Conservation (phyloP, 169 alveolate genomes). For the Plasmodium adleri region DNA sequence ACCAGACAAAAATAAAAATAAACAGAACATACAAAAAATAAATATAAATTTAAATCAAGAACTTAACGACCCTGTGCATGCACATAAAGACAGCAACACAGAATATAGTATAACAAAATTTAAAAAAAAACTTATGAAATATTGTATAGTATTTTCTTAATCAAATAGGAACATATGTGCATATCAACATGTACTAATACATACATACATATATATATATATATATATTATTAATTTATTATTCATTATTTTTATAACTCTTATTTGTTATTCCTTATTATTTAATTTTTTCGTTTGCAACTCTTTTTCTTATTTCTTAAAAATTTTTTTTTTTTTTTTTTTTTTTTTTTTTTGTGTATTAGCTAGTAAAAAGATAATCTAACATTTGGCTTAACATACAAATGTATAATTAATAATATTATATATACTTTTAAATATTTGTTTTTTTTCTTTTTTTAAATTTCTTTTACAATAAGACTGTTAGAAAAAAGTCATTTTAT, state of each 20-base stretch:
- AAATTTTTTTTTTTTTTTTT: background rate
- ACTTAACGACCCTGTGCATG: background rate
- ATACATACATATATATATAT: background rate
- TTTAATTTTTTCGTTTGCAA: background rate
- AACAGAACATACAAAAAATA: background rate
- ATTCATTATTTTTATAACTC: background rate
- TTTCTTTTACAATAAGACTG: too few relatives aligned
- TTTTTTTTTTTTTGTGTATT: background rate
- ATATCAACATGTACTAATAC: background rate
- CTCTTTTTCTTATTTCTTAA: background rate
- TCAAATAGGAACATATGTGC: background rate
- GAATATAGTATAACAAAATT: constrained; percentile 63
- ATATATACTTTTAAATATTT: too few relatives aligned
- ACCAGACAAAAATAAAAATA: constrained; percentile 1
- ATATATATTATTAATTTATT: background rate
- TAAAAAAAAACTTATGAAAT: constrained; percentile 54
- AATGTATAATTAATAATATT: too few relatives aligned
- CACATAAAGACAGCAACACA: background rate
- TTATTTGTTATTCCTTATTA: background rate
- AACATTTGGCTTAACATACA: too few relatives aligned
- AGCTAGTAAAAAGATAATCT: too few relatives aligned
- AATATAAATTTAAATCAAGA: background rate
- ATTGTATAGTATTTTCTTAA: constrained; percentile 68
- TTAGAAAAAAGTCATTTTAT: too few relatives aligned
- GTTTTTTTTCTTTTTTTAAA: too few relatives aligned